Evolutionary conservation across 2,329 filamentous ascomycete species (phyloP).

Genomic region (Ophiostoma piceae): DNA sequence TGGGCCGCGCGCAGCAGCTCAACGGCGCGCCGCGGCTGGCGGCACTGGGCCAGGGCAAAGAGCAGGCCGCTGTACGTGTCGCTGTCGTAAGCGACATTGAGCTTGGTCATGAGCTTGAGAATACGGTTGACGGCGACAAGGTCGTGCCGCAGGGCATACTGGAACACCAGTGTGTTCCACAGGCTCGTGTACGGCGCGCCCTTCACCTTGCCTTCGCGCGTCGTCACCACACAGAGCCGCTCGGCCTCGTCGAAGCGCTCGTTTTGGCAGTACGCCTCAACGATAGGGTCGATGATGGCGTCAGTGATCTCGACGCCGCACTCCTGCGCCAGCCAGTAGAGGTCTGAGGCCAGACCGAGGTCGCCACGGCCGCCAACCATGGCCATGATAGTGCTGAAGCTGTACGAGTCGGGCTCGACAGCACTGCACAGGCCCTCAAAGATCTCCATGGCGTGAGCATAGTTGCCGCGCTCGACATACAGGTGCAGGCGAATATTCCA

Average conservation of each 20-base stretch:
- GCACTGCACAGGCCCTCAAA: constrained; percentile 56
- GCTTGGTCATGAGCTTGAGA: constrained; percentile 45
- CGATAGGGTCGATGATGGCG: constrained; percentile 58
- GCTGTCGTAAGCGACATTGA: constrained; percentile 44
- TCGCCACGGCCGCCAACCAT: constrained; percentile 69
- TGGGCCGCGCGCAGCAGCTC: constrained; percentile 43
- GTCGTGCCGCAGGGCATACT: constrained; percentile 59
- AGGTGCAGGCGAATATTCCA: constrained; percentile 78
- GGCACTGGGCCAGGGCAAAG: constrained; percentile 44
- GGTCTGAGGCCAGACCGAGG: constrained; percentile 58
- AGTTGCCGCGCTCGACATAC: constrained; percentile 60
- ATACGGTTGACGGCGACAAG: constrained; percentile 46
- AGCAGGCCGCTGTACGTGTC: constrained; percentile 49
- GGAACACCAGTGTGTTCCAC: constrained; percentile 73
- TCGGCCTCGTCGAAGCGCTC: constrained; percentile 52
- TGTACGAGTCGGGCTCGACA: constrained; percentile 54
- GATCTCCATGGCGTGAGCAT: constrained; percentile 57
- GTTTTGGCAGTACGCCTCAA: constrained; percentile 62
- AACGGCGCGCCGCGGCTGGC: constrained; percentile 47
- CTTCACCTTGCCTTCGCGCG: constrained; percentile 45
- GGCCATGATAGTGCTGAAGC: constrained; percentile 69
- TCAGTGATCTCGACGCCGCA: constrained; percentile 46
- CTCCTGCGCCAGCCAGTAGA: constrained; percentile 57
- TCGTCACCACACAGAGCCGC: constrained; percentile 52
- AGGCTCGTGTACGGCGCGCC: constrained; percentile 48